Base-by-base conservation (phyloP, 2,329 filamentous ascomycete genomes). In the Calonectria multiphialidica region DNA sequence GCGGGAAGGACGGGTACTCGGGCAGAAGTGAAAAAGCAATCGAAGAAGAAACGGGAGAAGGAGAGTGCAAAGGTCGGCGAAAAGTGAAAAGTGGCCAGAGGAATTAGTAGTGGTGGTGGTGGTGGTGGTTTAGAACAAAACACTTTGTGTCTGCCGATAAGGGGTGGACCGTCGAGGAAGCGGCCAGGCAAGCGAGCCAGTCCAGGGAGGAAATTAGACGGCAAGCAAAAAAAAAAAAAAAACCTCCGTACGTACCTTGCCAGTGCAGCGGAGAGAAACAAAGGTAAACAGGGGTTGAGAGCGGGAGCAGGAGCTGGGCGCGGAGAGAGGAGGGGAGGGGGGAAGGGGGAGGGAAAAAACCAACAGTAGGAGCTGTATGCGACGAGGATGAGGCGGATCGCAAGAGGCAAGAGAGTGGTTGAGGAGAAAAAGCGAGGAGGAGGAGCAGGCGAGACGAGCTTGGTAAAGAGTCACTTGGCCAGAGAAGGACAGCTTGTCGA, bases 81-180 rank as follows among this genome's bases (percentile, higher is more conserved):
- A 73, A 73, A 79, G 75, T 63, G 69, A 77, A 71, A 78, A 77
- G 77, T 79, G 77, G 76, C 76, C 77, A 76, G 73, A 79, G 74
- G 70, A 78, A 55, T 78, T 76, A 45, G 55, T 71, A 57, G 57
- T 68, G 55, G 55, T 71, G 64, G 57, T 68, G 37, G 57, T 63
- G 37, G 55, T 53, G 61, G 71, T 66, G 57, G 66, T 50, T 63
- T 40, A 69, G 47, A 47, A 67, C 53, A 57, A 66, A 66, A 67
- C 65, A 55, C 65, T 67, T 66, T 55, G 66, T 67, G 66, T 67
- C 74, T 72, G 61, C 72, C 69, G 72, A 74, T 78, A 78, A 76
- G 77, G 77, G 77, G 77, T 68, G 66, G 71, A 72, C 53, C 33
- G 70, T 73, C 74, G 74, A 77, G 77, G 70, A 74, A 77, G 70